These are phyloP conservation scores for Bacidia gigantensis DNA, from an alignment of 495 filamentous ascomycete genomes.

Conservation along the genomic window DNA sequence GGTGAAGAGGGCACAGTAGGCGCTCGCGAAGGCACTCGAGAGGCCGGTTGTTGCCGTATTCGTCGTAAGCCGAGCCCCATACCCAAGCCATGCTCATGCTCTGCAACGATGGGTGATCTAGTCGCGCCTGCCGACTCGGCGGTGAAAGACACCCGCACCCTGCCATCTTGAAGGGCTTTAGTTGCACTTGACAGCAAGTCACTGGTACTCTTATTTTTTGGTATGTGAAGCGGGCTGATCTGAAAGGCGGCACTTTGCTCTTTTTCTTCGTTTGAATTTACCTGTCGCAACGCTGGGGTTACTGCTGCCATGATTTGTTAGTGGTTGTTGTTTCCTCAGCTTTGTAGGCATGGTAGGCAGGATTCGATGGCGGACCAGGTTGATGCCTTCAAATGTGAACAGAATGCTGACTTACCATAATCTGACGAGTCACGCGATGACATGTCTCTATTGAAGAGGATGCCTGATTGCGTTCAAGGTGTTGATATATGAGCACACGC, in stretches of 20 bases:
- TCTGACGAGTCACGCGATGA: constrained; percentile 1
- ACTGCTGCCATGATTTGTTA: neutral
- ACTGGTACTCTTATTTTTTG: constrained; percentile 49
- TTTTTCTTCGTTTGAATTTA: constrained; percentile 12
- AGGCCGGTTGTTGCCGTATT: constrained; percentile 72
- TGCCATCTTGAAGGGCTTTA: constrained; percentile 11
- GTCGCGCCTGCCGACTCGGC: constrained; percentile 22
- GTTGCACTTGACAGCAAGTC: constrained; percentile 38
- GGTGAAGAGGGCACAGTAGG: constrained; percentile 55
- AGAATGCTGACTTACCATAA: neutral
- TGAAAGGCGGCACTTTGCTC: neutral
- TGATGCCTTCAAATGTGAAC: neutral
- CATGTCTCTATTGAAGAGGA: neutral
- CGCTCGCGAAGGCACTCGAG: constrained; percentile 46
- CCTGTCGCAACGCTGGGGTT: neutral
- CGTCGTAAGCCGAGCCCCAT: constrained; percentile 66
- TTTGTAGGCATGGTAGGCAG: neutral
- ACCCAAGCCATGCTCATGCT: constrained; percentile 48
- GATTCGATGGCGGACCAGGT: neutral
- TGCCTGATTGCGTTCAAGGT: neutral
- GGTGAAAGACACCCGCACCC: constrained; percentile 30
- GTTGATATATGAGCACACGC: neutral
- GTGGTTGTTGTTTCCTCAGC: neutral
- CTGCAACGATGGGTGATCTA: constrained; percentile 42
- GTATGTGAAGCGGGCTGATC: constrained; percentile 25